Conservation (phyloP, 306 rosid species). For the Cicer bijugum region DNA sequence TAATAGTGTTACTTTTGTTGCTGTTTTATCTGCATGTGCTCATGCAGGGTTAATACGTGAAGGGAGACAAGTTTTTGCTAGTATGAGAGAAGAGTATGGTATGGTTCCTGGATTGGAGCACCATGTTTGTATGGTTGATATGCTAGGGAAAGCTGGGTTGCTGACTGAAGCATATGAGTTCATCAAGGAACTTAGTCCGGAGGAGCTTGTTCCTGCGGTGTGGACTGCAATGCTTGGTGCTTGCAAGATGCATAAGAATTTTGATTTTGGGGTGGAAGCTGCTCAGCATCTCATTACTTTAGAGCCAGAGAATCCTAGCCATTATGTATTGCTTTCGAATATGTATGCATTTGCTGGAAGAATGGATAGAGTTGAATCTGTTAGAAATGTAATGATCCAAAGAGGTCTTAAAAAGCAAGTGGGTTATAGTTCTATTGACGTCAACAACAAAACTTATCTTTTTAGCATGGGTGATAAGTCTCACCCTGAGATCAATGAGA, state of each 20-base stretch:
- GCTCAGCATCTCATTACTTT: constrained; percentile 72
- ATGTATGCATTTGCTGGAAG: constrained; percentile 75
- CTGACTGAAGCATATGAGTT: constrained; percentile 70
- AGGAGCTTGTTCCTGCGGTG: constrained; percentile 61
- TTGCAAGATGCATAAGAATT: constrained; percentile 85
- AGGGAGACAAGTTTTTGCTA: constrained; percentile 63
- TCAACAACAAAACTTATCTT: constrained; percentile 55
- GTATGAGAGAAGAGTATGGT: constrained; percentile 68
- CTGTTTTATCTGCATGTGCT: constrained; percentile 84
- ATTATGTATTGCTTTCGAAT: constrained; percentile 88
- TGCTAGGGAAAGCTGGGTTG: constrained; percentile 89
- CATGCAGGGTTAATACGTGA: constrained; percentile 83
- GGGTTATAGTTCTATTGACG: constrained; percentile 80
- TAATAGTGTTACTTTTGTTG: constrained; percentile 75
- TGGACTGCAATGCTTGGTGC: constrained; percentile 96
- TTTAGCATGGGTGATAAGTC: constrained; percentile 86
- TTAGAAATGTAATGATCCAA: constrained; percentile 70
- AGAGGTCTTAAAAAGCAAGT: constrained; percentile 73
- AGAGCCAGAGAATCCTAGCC: constrained; percentile 89
- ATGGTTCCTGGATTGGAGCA: constrained; percentile 82
- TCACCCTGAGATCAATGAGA: constrained; percentile 56
- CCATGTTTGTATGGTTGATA: constrained; percentile 85
- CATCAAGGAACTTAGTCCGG: constrained; percentile 47
- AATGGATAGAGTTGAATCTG: constrained; percentile 79
- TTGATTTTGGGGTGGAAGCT: constrained; percentile 71